A percentile compares a stretch with the other conserved stretches of the same genome.
Conservation (phyloP, 2,329 filamentous ascomycete genomes). For the Thermochaetoides dissita region DNA sequence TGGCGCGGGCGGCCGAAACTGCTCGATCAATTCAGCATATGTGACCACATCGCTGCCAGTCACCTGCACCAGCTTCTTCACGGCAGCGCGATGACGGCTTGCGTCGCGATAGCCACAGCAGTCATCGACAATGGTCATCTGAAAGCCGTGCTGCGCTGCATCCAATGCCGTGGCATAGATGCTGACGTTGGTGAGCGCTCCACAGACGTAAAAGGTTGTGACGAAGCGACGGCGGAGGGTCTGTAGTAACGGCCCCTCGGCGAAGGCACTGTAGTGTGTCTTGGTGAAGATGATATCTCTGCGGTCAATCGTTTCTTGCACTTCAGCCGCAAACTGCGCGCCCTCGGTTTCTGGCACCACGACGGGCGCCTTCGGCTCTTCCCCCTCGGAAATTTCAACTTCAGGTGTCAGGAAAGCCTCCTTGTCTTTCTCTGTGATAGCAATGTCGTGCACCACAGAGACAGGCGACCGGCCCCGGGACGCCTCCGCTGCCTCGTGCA, state of each 20-base stretch:
- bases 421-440: slow-evolving; percentile 25
- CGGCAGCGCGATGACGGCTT: slow-evolving; percentile 53
- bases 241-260: slow-evolving; percentile 56
- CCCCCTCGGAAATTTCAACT: slow-evolving; percentile 9
- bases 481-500: slow-evolving; percentile 7
- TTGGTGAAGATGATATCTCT: slow-evolving; percentile 47
- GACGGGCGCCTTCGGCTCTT: slow-evolving; percentile 19
- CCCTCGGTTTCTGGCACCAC: slow-evolving; percentile 34
- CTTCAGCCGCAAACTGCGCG: slow-evolving; percentile 28
- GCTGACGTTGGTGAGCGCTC: slow-evolving; percentile 72
- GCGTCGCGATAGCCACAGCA: slow-evolving; percentile 70
- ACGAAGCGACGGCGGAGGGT: slow-evolving; percentile 74
- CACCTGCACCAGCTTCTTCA: slow-evolving; percentile 57
- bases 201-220: slow-evolving; percentile 80
- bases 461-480: slow-evolving; percentile 10
- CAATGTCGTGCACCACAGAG: slow-evolving; percentile 19
- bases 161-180: slow-evolving; percentile 86
- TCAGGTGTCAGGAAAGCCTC: slow-evolving; percentile 24
- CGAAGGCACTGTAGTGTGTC: slow-evolving; percentile 78
- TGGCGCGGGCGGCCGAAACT: slow-evolving; percentile 13
- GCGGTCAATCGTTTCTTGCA: slow-evolving; percentile 29
- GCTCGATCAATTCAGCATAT: slow-evolving; percentile 41
- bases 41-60: slow-evolving; percentile 57
- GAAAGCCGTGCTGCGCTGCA: slow-evolving; percentile 72
- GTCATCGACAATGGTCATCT: slow-evolving; percentile 77